Base-by-base conservation (phyloP, 208 protist species). In the Acanthamoeba royreba region DNA sequence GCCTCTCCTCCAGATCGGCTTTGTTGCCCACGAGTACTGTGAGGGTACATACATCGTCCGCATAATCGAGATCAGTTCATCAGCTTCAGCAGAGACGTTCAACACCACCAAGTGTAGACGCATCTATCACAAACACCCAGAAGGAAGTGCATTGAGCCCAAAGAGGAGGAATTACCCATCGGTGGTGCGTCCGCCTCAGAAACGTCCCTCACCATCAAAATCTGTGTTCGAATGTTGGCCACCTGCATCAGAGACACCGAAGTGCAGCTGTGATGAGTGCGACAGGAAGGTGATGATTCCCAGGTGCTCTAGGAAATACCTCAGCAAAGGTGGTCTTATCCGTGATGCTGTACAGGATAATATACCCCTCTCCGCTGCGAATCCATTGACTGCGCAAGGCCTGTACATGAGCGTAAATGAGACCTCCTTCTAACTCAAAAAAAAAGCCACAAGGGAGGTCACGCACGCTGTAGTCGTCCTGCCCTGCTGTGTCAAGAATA, bases 331-430 rank as follows among this genome's bases (percentile, higher is more conserved):
- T 96, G n/a, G 42, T 52, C 55, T 94, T 63, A 61, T 40, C 47
- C 19, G 94, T 96, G n/a, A 98, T 83, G 22, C 47, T 46, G 92
- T 96, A 98, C 4, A 98, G 96, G 31, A 95, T 69, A 11, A 98
- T 42, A 91, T 98, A 98, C 52, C 95, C 95, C 49, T 96, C 92
- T 33, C 95, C 95, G 52, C 86, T 93, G 43, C 97, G 86, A 49
- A 92, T 92, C 81, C 81, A 89, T 22, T 89, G 81, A 15, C 49
- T 69, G 22, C 52, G 81, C 52, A 89, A 40, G 15, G 81, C 81
- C 52, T 55, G 43, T 43, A 47, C 5, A n/a, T 74, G n/a, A 69
- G 9, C 8, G n/a, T 7, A 25, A 69, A 31, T 9, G 58, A 69
- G 9, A 69, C 8, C 58, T n/a, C 49, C 49, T 58, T 22, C 49